Base-by-base conservation (phyloP, 2,329 filamentous ascomycete genomes). In the Fusarium secorum region DNA sequence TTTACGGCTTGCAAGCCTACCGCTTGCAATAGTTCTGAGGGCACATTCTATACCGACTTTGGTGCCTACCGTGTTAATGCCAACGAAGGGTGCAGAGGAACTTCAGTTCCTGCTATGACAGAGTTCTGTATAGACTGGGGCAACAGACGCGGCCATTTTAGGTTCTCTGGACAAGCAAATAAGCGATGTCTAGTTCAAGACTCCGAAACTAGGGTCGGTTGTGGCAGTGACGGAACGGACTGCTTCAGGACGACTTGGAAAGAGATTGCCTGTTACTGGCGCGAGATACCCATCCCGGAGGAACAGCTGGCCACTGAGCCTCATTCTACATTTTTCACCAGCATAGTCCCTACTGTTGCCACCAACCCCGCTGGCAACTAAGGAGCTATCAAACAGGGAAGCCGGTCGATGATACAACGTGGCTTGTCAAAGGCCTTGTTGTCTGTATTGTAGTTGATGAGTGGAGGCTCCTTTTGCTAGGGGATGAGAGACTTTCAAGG, bases 381-480 rank as follows among this genome's bases (percentile, higher is more conserved):
- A 26, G 7, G 5, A 6, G 11, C 22, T 4, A 10, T 10, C 7
- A 2, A 14, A 9, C 5, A 9, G 5, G 22, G 22, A 26, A 20
- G 7, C 11, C 4, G 3, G 17, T 20, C 1, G 18, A 11, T 20
- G 3, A 20, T 26, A 14, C 5, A 10, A 4, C 0, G 5, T 45
- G 18, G 8, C 18, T 28, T 3, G 8, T 20, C 24, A 11, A 28
- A 5, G 0, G 18, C 6, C 5, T 28, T 45, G 8, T 20, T 45
- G 8, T 15, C 5, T 20, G 14, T 10, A 1, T 14, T 13, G 2
- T 7, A 26, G 5, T 14, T 26, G n/a, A 18, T 9, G 0, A 18
- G 22, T 4, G 11, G 41, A 6, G 7, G 41, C 2, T 44, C 0
- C 1, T 18, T 44, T 18, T 20, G 2, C 8, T 3, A 7, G 1